Evolutionary conservation across 2,329 filamentous ascomycete species (phyloP).

Genomic region (Clathrospora elynae): DNA sequence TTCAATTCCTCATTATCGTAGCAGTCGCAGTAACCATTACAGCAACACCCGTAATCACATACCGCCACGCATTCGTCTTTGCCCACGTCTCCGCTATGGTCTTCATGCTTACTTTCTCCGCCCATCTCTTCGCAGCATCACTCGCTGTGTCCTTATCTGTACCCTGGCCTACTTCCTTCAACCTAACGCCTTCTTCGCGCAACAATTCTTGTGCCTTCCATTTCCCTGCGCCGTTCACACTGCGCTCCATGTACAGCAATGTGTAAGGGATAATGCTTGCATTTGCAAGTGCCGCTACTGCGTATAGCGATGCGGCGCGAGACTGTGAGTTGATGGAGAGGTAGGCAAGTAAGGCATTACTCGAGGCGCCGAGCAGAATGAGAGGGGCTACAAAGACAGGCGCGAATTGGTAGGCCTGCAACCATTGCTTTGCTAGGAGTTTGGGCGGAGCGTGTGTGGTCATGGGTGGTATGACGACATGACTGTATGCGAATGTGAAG

Average conservation of each 20-base stretch:
- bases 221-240: constrained; percentile 47
- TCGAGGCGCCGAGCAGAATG: constrained; percentile 40
- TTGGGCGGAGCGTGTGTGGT: constrained; percentile 39
- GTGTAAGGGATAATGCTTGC: constrained; percentile 46
- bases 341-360: constrained; percentile 41
- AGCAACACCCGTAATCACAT: constrained; percentile 22
- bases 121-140: constrained; percentile 21
- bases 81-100: constrained; percentile 26
- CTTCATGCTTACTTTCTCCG: constrained; percentile 27
- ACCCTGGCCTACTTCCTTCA: constrained; percentile 18
- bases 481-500: constrained; percentile 42
- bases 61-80: constrained; percentile 26
- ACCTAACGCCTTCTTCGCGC: constrained; percentile 25
- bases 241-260: constrained; percentile 48
- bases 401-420: constrained; percentile 48
- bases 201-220: constrained; percentile 47
- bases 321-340: constrained; percentile 1
- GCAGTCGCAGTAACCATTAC: constrained; percentile 22
- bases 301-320: constrained; percentile 26
- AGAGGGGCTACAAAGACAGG: constrained; percentile 46
- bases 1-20: constrained; percentile 5
- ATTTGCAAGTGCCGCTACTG: constrained; percentile 31
- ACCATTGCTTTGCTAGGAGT: constrained; percentile 49
- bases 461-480: constrained; percentile 46
- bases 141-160: constrained; percentile 24